Base-by-base conservation (phyloP, 306 rosid genomes). In the Canavalia ensiformis region DNA sequence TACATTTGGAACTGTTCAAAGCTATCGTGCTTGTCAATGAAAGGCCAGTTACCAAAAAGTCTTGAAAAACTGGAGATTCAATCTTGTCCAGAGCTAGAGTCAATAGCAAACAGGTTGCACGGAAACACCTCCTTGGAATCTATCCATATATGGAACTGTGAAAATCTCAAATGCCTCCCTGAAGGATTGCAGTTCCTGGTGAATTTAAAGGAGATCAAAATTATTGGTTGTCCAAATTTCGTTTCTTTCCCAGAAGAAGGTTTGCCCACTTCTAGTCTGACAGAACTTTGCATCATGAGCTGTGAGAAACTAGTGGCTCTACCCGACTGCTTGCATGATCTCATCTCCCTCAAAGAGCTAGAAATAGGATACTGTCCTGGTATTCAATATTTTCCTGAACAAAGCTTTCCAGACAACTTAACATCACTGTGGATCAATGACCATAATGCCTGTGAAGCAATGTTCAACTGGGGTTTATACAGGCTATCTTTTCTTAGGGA, bases 331-430 rank as follows among this genome's bases (percentile, higher is more conserved):
- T 37, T 84, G 71, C 4, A 39, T 7, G 62, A 47, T 33, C 69
- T 74, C 46, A 59, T 59, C 78, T 74, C 49, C 66, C 78, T 80
- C 28, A 18, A 52, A 63, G 1, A 11, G 8, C 64, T 84, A 58
- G 0, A 0, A 0, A 59, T 80, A 51, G 74, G 60, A 11, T 49
- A 49, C 51, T 3, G 49, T 58, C 72, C 67, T 10, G 5, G 18
- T 1, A 35, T 66, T 9, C 59, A 34, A 37, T 46, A 4, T 50
- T 39, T 77, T 41, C 56, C 34, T 8, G 45, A 52, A 51, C 30
- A 69, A 54, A 74, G 75, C 45, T 45, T 70, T 63, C 88, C 82
- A 1, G 35, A 64, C 18, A 84, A 64, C 76, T 57, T 84, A 29
- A 69, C 85, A 52, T 5, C 8, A 0, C 85, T 84, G 3, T 0